Conservation (phyloP, 345 rosid species). For the Cardamine resedifolia region DNA sequence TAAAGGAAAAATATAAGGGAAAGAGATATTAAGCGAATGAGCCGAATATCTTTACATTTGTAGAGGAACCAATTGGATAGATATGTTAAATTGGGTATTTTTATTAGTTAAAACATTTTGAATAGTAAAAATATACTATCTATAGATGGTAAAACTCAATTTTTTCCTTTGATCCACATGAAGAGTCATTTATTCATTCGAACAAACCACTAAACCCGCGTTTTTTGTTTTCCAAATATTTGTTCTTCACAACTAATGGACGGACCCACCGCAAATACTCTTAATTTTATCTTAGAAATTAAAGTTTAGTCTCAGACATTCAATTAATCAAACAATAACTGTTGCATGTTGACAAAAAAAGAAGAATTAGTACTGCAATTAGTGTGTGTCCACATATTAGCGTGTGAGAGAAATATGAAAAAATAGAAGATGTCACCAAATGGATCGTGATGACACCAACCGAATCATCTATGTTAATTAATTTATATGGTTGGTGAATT, state of each 20-base stretch:
- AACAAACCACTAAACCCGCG: not conserved
- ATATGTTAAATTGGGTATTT: too few relatives aligned
- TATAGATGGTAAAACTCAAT: not conserved
- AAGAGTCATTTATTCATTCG: not conserved
- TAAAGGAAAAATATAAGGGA: too few relatives aligned
- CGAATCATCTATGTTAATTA: constrained; percentile 18
- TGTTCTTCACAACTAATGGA: not conserved
- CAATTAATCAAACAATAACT: not conserved
- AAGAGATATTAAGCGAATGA: too few relatives aligned
- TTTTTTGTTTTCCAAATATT: not conserved
- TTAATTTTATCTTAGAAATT: not conserved
- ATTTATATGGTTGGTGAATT: constrained; percentile 31
- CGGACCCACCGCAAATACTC: not conserved
- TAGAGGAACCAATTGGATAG: too few relatives aligned
- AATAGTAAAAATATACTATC: not conserved
- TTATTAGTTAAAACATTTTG: too few relatives aligned
- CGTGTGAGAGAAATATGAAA: not conserved
- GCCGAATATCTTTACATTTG: too few relatives aligned
- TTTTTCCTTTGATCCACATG: not conserved
- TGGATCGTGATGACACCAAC: constrained; percentile 27
- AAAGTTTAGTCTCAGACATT: not conserved
- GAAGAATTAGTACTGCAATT: not conserved
- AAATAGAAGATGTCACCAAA: constrained; percentile 16
- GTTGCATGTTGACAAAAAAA: not conserved
- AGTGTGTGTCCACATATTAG: not conserved